Percentiles rank a stretch among this genome's conserved stretches.
These are phyloP conservation scores for Hypericum androsaemum DNA, from an alignment of 345 rosid genomes.

Conservation along the genomic window DNA sequence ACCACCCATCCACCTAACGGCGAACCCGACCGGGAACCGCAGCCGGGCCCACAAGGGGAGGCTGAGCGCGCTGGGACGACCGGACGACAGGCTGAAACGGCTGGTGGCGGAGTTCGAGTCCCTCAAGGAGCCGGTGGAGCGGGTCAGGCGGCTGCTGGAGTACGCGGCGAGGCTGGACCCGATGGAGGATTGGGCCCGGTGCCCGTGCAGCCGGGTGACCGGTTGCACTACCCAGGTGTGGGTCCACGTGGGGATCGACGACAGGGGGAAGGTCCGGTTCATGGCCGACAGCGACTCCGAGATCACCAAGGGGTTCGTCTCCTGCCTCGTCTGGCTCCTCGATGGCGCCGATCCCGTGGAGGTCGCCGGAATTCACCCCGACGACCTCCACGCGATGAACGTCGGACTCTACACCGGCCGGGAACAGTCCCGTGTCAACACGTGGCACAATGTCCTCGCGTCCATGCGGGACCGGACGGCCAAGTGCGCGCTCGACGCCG, in stretches of 20 bases:
- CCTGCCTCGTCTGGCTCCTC: constrained; percentile 65
- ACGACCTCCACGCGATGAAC: constrained; percentile 64
- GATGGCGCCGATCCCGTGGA: constrained; percentile 77
- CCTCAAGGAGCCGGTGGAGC: constrained; percentile 57
- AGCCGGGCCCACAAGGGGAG: too few species aligned
- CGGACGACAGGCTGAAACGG: constrained; percentile 20
- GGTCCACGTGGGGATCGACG: constrained; percentile 50
- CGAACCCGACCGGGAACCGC: too few species aligned
- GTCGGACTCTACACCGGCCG: constrained; percentile 48
- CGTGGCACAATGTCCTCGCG: constrained; percentile 70
- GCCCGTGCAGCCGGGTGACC: constrained; percentile 43
- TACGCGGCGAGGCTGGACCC: constrained; percentile 55
- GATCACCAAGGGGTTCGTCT: constrained; percentile 67
- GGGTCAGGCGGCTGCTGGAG: constrained; percentile 67
- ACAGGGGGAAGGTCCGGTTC: constrained; percentile 50
- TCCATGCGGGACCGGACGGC: constrained; percentile 50
- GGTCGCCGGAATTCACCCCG: constrained; percentile 49
- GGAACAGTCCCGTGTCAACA: constrained; percentile 61
- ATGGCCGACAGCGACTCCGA: constrained; percentile 85
- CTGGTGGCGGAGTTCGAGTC: constrained; percentile 53
- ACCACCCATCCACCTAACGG: too few species aligned
- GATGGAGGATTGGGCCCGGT: constrained; percentile 55
- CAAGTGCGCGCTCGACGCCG: too few species aligned
- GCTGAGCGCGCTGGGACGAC: too few species aligned
- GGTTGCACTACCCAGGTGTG: constrained; percentile 94